phyloP scores from a whole-genome alignment of 2,329 filamentous ascomycete genomes.

The Penicillium sp. region DNA sequence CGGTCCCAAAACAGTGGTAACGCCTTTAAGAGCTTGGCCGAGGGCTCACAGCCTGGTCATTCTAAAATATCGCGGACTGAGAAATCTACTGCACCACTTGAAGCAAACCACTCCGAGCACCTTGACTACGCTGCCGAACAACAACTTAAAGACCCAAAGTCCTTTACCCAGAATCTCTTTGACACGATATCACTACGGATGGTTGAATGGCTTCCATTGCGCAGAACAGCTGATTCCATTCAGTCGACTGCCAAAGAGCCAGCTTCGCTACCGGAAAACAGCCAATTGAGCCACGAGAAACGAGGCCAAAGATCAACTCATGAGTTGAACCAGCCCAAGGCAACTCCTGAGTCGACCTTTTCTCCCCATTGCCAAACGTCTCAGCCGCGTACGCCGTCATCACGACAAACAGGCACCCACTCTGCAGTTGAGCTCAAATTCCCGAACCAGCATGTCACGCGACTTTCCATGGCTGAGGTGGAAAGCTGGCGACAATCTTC shows the following conservation, averaged over 20 bases:
- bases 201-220: conserved; percentile 45
- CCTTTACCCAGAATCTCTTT: conserved; percentile 56
- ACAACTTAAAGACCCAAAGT: conserved; percentile 52
- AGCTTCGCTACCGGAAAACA: background rate
- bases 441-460: conserved; percentile 37
- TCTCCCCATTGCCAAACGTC: conserved; percentile 5
- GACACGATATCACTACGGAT: conserved; percentile 43
- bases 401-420: conserved; percentile 22
- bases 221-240: conserved; percentile 24
- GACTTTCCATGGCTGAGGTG: conserved; percentile 35
- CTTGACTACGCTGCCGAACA: conserved; percentile 23
- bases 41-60: background rate
- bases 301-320: too few relatives aligned
- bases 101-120: conserved; percentile 11
- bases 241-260: conserved; percentile 7
- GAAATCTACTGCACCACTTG: background rate
- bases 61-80: background rate
- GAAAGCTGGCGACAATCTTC: conserved; percentile 35
- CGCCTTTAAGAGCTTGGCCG: background rate
- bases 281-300: too few relatives aligned
- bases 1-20: conserved; percentile 1
- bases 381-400: conserved; percentile 29
- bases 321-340: too few relatives aligned
- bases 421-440: conserved; percentile 36
- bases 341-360: too few relatives aligned